A percentile compares a stretch with the other conserved stretches of the same genome.
phyloP scores from a whole-genome alignment of 208 protist species.

The Wallacemonas rigidus region DNA sequence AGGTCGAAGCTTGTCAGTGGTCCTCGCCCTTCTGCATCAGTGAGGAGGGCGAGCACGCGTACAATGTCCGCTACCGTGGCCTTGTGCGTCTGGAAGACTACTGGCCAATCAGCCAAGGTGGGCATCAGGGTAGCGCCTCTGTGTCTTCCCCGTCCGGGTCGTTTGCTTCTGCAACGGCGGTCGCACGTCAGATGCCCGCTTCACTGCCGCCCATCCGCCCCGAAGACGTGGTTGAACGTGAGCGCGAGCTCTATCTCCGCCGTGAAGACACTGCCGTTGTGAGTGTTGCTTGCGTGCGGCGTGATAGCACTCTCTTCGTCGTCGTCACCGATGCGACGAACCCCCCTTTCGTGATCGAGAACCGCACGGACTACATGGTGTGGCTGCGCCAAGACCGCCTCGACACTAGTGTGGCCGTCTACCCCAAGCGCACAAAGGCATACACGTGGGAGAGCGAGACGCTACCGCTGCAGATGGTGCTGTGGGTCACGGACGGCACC shows the following conservation, averaged over 20 bases:
- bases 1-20: constrained; percentile 37
- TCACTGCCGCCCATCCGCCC: constrained; percentile 41
- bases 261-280: constrained; percentile 53
- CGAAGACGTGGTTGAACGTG: constrained; percentile 44
- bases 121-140: not conserved
- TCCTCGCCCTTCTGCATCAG: constrained; percentile 49
- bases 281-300: constrained; percentile 40
- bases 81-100: constrained; percentile 36
- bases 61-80: constrained; percentile 52
- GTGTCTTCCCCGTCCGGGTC: not conserved
- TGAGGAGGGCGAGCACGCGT: constrained; percentile 43
- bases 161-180: not conserved
- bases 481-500: constrained; percentile 29
- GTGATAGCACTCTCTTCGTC: constrained; percentile 55
- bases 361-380: constrained; percentile 61
- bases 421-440: constrained; percentile 53
- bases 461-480: constrained; percentile 29
- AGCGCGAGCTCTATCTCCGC: constrained; percentile 39
- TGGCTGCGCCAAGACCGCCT: constrained; percentile 46
- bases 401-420: constrained; percentile 35
- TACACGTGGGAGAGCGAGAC: constrained; percentile 63
- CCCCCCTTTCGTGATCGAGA: constrained; percentile 77
- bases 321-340: constrained; percentile 44
- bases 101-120: constrained; percentile 33
- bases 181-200: constrained; percentile 12